phyloP scores from a whole-genome alignment of 768 basidiomycete genomes.

The Leccinellum rugosiceps region DNA sequence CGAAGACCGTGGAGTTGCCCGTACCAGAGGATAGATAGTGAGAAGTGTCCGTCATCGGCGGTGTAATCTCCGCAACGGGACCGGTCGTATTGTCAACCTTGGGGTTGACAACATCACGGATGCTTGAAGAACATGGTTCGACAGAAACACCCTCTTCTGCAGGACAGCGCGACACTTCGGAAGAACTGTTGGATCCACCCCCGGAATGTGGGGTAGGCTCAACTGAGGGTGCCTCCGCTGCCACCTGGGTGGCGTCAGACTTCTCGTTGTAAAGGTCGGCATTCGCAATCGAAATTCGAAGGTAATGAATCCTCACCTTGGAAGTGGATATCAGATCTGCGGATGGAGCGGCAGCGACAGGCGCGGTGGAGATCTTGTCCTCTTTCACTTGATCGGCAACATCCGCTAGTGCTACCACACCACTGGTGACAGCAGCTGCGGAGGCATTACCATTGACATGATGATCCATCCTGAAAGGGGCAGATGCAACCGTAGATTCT shows the following conservation, averaged over 20 bases:
- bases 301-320: constrained; percentile 15
- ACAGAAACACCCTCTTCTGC: constrained; percentile 7
- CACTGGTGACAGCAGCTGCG: constrained; percentile 21
- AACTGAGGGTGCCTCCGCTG: constrained; percentile 11
- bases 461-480: constrained; percentile 28
- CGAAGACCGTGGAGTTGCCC: not conserved
- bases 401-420: constrained; percentile 15
- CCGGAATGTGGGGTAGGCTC: constrained; percentile 16
- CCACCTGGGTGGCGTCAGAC: not conserved
- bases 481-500: constrained; percentile 21
- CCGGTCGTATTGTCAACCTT: not conserved
- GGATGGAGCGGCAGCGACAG: not conserved
- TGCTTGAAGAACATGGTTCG: constrained; percentile 1
- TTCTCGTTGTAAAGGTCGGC: constrained; percentile 9
- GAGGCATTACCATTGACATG: constrained; percentile 24
- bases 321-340: not conserved
- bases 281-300: not conserved
- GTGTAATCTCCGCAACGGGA: not conserved
- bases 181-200: not conserved
- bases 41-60: constrained; percentile 3
- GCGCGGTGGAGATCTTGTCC: constrained; percentile 1
- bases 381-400: constrained; percentile 10
- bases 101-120: not conserved
- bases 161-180: not conserved
- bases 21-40: not conserved